A percentile compares a stretch with the other conserved stretches of the same genome.
These are phyloP conservation scores for Trichoderma virens DNA, from an alignment of 495 filamentous ascomycete genomes.

Conservation along the genomic window DNA sequence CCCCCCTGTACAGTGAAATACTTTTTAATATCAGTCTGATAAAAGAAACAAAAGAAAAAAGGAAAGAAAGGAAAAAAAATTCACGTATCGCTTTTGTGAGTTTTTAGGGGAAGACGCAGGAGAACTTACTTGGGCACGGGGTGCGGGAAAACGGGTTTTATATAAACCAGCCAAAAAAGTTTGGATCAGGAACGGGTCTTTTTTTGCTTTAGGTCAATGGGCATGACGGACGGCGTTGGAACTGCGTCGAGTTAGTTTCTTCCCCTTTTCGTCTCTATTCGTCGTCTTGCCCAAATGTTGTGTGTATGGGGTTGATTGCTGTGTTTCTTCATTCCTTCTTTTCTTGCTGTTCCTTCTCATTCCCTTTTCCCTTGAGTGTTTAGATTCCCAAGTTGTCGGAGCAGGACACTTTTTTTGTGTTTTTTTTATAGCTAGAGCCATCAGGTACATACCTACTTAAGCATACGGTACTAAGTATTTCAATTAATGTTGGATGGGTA, in stretches of 20 bases:
- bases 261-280: background rate
- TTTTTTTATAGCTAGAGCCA: background rate
- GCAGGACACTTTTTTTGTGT: background rate
- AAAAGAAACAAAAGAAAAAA: background rate
- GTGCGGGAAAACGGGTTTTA: too few species aligned
- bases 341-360: background rate
- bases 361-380: background rate
- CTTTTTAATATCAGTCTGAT: background rate
- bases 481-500: background rate
- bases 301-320: too few species aligned
- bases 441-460: background rate
- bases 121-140: too few species aligned
- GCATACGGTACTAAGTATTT: background rate
- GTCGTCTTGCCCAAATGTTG: too few species aligned
- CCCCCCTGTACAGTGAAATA: constrained; percentile 18
- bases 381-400: background rate
- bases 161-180: background rate
- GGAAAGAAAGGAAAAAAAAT: too few species aligned
- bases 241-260: background rate
- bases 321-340: too few species aligned
- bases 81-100: too few species aligned
- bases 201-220: background rate
- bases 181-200: background rate
- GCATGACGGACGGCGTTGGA: background rate
- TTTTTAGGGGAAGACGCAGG: too few species aligned